Evolutionary conservation across 257 asterid species (phyloP).

Genomic region (Scutellaria minor): DNA sequence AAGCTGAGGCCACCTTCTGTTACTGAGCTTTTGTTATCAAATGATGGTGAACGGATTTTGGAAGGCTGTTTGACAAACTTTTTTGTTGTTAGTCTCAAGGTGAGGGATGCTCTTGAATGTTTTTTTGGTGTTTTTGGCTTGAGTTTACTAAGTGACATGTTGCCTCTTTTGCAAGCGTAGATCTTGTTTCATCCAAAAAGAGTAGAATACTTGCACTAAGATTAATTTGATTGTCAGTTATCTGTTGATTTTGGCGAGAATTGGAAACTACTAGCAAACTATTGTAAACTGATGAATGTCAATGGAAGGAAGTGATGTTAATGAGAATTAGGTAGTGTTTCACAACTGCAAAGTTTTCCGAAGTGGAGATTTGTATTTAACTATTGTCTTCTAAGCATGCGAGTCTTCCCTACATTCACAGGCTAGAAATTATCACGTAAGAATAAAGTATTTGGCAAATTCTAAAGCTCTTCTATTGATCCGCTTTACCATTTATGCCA

Average conservation of each 20-base stretch:
- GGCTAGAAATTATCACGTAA: background rate
- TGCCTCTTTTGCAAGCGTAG: background rate
- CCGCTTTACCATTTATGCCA: no score
- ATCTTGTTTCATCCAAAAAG: no score
- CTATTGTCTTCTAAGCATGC: background rate
- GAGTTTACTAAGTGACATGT: constrained; percentile 1
- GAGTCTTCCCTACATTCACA: background rate
- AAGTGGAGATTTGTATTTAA: background rate
- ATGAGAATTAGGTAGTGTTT: background rate
- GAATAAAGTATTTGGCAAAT: background rate
- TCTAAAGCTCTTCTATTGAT: no score
- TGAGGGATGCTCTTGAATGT: constrained; percentile 34
- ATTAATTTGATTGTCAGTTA: constrained; percentile 1
- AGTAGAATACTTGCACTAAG: background rate
- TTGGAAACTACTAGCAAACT: background rate
- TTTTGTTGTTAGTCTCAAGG: constrained; percentile 78
- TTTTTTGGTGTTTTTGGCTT: background rate
- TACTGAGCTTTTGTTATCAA: constrained; percentile 78
- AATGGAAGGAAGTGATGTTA: background rate
- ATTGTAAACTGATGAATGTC: constrained; percentile 1
- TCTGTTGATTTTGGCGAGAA: background rate
- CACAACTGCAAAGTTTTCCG: background rate
- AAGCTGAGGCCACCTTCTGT: constrained; percentile 86
- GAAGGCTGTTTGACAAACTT: constrained; percentile 88
- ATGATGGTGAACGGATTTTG: constrained; percentile 78